Evolutionary conservation across 129 eudicot species (phyloP), one percentile per base, ranked within the genome.

Genomic region (Oenanthe sinensis): DNA sequence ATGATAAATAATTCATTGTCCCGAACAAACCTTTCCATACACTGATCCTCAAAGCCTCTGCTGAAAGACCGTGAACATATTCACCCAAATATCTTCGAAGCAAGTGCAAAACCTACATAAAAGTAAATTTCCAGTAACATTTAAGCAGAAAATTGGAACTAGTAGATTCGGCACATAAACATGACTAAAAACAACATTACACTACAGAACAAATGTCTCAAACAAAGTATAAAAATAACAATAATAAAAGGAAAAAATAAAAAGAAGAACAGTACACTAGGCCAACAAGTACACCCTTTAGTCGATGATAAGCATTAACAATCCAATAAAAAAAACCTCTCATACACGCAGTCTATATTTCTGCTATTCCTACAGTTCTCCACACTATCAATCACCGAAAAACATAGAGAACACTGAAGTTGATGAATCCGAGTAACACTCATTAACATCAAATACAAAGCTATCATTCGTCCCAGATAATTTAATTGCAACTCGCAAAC

Each of bases 41-140:
- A 81, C 97, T 92, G 80, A 95, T 92, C 77, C 93, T 85, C 80
- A 95, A 83, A 84, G 97, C 99, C 90, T 95, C 99, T 68, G 97
- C 86, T 12, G 99, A 95, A 78, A 95, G 89, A 62, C 99, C 99
- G 67, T 95, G 97, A 78, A 95, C 99, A 92, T 95, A 95, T 81
- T 95, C 99, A 67, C 97, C 99, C 86, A 95, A 79, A 79, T 95
- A 95, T 85, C 88, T 92, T 48, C 96, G 97, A 85, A 95, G 97
- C 97, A 95, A 87, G 82, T 94, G 97, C 82, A 95, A 82, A 77
- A 95, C 99, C 99, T 95, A 74, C 78, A 86, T 69, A 33, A 16
- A 5, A 60, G 5, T 9, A 60, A 65, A 77, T 74, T 0, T 2
- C n/a, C 24, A 3, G 45, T 44, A 10, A 70, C 19, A 50, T 26